Evolutionary conservation across 1,284 basidiomycete genomes (phyloP), one percentile per base, ranked within the genome.

Genomic region (Ustilago loliicola): DNA sequence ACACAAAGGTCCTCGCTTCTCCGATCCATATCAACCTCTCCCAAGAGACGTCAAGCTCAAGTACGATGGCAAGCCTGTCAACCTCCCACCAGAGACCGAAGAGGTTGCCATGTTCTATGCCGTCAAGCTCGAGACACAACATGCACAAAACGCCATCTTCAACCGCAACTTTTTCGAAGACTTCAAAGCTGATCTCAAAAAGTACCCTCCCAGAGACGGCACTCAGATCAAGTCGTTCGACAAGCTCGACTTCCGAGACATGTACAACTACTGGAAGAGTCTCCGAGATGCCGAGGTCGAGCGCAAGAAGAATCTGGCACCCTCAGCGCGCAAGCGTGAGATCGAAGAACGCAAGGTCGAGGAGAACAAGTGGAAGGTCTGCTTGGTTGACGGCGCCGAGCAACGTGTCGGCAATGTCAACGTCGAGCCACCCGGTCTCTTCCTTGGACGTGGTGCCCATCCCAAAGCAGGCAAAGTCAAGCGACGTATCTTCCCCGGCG

Each of bases 321-420:
- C 85, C 8, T 82, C 80, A 17, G 79, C 78, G 30, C 80, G 84
- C 29, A 85, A 85, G 63, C 82, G 91, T 13, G 92, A 93, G 80
- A 87, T 91, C 51, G 98, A 98, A 88, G 92, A 92, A 75, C 90
- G 90, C 64, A 95, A 93, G 87, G 94, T 95, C 64, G 91, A 92
- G 63, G 97, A 99, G 87, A 91, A 90, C 55, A 93, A 93, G 72
- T 98, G 95, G 87, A 92, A 91, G 51, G 90, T 90, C 40, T 98
- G 96, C 87, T 83, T 92, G 17, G 91, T 99, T 50, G 95, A 99
- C 83, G 96, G 96, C 25, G 91, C 95, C 61, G 96, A 95, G 87
- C 97, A 99, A 88, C 98, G 97, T 87, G 91, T 98, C 60, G 97
- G 97, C 64, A 99, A 99, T 88, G 98, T 99, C 89, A 91, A 95